A percentile compares a stretch with the other conserved stretches of the same genome.
phyloP scores from a whole-genome alignment of 2,329 filamentous ascomycete species.

The Cephalotrichum gorgonifer region DNA sequence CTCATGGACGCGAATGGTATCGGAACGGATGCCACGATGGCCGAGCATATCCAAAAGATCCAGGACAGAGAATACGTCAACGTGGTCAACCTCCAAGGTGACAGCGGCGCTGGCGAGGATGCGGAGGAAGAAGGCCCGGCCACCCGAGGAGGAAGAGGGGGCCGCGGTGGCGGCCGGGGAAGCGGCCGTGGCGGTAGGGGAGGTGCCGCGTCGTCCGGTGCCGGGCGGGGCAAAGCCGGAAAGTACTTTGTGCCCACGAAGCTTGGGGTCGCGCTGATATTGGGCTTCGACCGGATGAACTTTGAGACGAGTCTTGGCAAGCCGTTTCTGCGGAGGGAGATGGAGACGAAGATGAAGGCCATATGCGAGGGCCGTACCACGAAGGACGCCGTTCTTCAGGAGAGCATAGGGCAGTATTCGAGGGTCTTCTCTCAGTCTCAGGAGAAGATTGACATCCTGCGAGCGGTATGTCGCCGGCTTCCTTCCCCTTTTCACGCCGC shows the following conservation, averaged over 20 bases:
- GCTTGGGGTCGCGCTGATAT: slow-evolving; percentile 80
- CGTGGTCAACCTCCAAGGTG: slow-evolving; percentile 37
- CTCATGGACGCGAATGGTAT: slow-evolving; percentile 99
- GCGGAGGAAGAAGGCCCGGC: slow-evolving; percentile 24
- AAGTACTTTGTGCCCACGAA: slow-evolving; percentile 90
- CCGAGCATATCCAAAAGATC: slow-evolving; percentile 94
- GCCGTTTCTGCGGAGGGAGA: slow-evolving; percentile 92
- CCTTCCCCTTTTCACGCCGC: no score
- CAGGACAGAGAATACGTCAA: slow-evolving; percentile 81
- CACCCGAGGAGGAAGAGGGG: slow-evolving; percentile 27
- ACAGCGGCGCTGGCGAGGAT: slow-evolving; percentile 27
- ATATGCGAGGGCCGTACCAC: slow-evolving; percentile 83
- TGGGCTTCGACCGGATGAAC: slow-evolving; percentile 91
- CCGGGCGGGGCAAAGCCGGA: slow-evolving; percentile 38
- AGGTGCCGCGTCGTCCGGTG: slow-evolving; percentile 27
- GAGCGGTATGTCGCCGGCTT: slow-evolving; percentile 43
- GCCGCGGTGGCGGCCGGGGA: slow-evolving; percentile 39
- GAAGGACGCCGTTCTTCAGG: slow-evolving; percentile 62
- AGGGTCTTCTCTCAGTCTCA: slow-evolving; percentile 76
- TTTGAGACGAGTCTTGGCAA: slow-evolving; percentile 90
- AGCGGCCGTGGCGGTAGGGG: slow-evolving; percentile 30
- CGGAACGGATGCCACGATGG: slow-evolving; percentile 97
- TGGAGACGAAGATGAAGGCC: slow-evolving; percentile 93
- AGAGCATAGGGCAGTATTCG: slow-evolving; percentile 79
- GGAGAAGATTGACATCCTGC: slow-evolving; percentile 60